These are phyloP conservation scores for Musa itinerans DNA, from an alignment of 176 grass and related monocot genomes.

Conservation along the genomic window DNA sequence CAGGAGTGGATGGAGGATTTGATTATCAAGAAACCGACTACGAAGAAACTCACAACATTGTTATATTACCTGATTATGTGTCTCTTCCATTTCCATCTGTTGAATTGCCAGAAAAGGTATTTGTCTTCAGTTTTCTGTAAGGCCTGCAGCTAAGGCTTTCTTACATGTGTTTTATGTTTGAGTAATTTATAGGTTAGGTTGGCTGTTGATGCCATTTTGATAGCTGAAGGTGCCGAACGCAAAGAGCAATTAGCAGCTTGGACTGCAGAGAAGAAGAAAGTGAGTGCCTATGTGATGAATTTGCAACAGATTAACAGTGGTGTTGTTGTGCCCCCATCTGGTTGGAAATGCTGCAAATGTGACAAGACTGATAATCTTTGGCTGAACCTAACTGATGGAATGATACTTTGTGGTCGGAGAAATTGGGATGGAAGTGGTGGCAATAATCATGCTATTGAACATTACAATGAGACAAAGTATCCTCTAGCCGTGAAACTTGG, in stretches of 20 bases:
- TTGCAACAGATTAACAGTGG: constrained; percentile 83
- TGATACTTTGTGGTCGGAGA: constrained; percentile 69
- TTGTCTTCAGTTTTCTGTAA: background rate
- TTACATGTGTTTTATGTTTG: constrained; percentile 2
- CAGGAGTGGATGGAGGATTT: constrained; percentile 92
- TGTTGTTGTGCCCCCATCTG: constrained; percentile 70
- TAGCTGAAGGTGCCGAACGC: constrained; percentile 71
- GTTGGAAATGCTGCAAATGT: constrained; percentile 95
- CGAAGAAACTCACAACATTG: constrained; percentile 57
- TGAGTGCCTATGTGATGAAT: constrained; percentile 69
- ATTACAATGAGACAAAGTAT: constrained; percentile 79
- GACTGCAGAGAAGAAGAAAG: constrained; percentile 77
- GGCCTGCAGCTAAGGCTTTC: constrained; percentile 7
- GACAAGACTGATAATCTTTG: constrained; percentile 97
- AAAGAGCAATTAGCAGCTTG: constrained; percentile 84
- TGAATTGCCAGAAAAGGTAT: constrained; percentile 95
- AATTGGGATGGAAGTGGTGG: constrained; percentile 92
- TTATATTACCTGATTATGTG: constrained; percentile 73
- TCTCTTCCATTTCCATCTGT: constrained; percentile 88
- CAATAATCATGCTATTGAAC: constrained; percentile 90
- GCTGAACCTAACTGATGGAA: constrained; percentile 97
- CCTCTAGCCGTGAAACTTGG: constrained; percentile 93
- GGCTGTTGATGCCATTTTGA: constrained; percentile 72
- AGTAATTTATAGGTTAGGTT: constrained; percentile 65
- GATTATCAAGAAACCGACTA: constrained; percentile 81